A percentile compares a stretch with the other conserved stretches of the same genome.
phyloP scores from a whole-genome alignment of 164 flowering plant genomes.

The Vitis rupestris region DNA sequence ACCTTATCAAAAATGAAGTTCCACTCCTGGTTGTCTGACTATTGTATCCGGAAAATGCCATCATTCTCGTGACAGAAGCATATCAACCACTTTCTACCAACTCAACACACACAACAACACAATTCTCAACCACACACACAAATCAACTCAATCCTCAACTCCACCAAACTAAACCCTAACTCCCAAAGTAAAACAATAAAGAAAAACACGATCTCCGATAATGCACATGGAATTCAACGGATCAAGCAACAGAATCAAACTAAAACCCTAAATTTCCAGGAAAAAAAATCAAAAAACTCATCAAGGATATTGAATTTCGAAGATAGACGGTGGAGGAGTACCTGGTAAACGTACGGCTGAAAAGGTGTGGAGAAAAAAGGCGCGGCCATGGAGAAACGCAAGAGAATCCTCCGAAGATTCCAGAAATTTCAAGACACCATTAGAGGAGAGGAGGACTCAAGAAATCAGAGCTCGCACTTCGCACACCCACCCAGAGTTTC shows the following conservation, averaged over 20 bases:
- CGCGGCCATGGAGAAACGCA: constrained; percentile 54
- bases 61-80: no score
- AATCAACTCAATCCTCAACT: no score
- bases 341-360: constrained; percentile 78
- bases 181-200: neutral
- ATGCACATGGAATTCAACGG: neutral
- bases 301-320: neutral
- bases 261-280: constrained; percentile 9
- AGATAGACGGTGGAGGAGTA: neutral
- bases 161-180: no score
- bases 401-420: neutral
- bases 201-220: neutral
- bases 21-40: no score
- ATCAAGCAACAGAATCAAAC: constrained; percentile 1
- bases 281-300: neutral
- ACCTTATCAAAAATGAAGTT: no score
- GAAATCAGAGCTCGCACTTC: no score
- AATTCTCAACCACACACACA: no score
- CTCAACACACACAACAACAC: no score
- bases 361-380: constrained; percentile 73
- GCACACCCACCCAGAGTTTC: neutral
- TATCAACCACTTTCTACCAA: no score
- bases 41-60: no score
- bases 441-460: neutral
- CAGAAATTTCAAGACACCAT: neutral